These are phyloP conservation scores for Aureobasidium sp. DNA, from an alignment of 2,329 filamentous ascomycete genomes.

Conservation along the genomic window DNA sequence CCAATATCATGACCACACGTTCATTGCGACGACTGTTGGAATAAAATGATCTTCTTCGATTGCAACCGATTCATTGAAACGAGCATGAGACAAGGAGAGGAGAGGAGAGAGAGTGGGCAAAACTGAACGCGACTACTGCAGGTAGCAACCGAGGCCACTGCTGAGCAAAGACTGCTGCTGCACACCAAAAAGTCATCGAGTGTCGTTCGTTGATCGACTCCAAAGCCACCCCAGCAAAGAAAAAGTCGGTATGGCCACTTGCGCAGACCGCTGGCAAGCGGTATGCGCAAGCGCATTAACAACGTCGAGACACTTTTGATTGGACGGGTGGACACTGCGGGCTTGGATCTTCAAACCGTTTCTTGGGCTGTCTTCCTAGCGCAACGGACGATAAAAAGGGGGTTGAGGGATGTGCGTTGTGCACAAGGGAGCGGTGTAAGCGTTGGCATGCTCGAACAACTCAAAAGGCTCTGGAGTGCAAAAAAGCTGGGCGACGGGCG, in stretches of 20 bases:
- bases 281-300: background rate
- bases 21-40: background rate
- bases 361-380: background rate
- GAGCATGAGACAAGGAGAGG: constrained; percentile 6
- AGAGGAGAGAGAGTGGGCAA: background rate
- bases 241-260: background rate
- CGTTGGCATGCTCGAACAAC: constrained; percentile 11
- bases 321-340: background rate
- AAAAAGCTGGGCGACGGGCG: background rate
- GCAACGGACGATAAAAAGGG: constrained; percentile 4
- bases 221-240: background rate
- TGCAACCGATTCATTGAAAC: constrained; percentile 10
- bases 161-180: background rate
- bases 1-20: background rate
- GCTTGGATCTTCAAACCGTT: constrained; percentile 4
- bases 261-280: background rate
- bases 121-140: background rate
- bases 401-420: background rate
- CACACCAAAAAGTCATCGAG: background rate
- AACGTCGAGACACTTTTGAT: constrained; percentile 5
- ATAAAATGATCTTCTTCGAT: constrained; percentile 2
- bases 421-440: constrained; percentile 10
- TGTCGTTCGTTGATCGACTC: constrained; percentile 6
- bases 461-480: background rate
- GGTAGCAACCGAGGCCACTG: background rate